Evolutionary conservation across 164 flowering plant genomes (phyloP), one percentile per base, ranked within the genome.

Genomic region (Macadamia tetraphylla): DNA sequence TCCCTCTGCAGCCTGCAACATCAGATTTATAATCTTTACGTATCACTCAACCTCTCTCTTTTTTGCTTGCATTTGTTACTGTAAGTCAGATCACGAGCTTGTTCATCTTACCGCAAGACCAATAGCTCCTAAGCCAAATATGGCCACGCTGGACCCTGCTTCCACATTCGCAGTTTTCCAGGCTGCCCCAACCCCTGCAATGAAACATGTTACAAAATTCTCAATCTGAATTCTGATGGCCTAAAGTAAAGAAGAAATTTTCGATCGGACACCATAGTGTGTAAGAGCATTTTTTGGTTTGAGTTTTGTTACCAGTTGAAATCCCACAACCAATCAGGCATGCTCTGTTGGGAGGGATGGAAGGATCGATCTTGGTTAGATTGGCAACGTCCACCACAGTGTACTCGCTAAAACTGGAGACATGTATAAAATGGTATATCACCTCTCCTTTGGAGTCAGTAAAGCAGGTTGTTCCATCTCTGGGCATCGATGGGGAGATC

Each of bases 291-390:
- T 46, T 6, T 8, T 46, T 3, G 51, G 51, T 8, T 8, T 9
- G 29, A 29, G 1, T 46, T 2, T 0, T 0, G n/a, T 42, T 64
- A 84, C 90, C 91, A 1, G 90, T 86, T 15, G 92, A 67, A 1
- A 85, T 83, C 12, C 89, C 89, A 59, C 92, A 87, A 49, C 95
- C 78, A 35, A 89, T 87, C 73, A 89, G 56, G 68, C 86, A 82
- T 1, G 89, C 90, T 67, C 77, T 85, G 23, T 86, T 88, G 1
- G 74, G 52, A 5, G 87, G 81, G 17, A 86, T 70, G 1, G 72
- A 65, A 6, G 63, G 56, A 51, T 17, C 62, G 18, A 87, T 76
- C 63, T 84, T 85, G 3, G 80, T 87, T 6, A 86, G 44, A 60
- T 85, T 65, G 0, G 71, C 65, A 0, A 84, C 57, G 55, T 89